These are phyloP conservation scores for Barbatosphaeria neglecta DNA, from an alignment of 495 filamentous ascomycete species.

Conservation along the genomic window DNA sequence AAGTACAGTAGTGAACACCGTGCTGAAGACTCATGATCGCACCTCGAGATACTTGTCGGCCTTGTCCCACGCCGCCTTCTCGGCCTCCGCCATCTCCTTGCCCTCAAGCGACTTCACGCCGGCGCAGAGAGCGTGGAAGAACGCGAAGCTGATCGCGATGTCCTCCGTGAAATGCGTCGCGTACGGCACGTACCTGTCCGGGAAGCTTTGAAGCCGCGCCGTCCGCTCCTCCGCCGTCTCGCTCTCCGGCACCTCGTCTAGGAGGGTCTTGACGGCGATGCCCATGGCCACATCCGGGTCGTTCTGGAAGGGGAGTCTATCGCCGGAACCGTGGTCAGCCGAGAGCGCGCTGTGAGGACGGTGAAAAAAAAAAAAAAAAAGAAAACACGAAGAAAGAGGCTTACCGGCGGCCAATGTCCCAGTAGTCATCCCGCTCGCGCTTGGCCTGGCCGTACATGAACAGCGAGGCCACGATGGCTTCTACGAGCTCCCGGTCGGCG, in stretches of 20 bases:
- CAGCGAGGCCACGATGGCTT: conserved; percentile 66
- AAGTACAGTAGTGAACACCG: too few species aligned
- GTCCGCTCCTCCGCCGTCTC: conserved; percentile 51
- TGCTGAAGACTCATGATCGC: too few species aligned
- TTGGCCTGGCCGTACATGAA: conserved; percentile 67
- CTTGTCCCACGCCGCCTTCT: conserved; percentile 51
- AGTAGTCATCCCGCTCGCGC: conserved; percentile 57
- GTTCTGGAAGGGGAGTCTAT: conserved; percentile 71
- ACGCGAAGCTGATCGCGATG: conserved; percentile 63
- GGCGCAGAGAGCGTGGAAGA: conserved; percentile 71
- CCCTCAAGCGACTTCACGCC: conserved; percentile 51
- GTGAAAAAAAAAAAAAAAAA: conserved; percentile 1
- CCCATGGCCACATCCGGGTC: conserved; percentile 77
- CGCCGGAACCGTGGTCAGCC: conserved; percentile 23
- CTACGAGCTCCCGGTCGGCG: conserved; percentile 67
- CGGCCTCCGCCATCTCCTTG: conserved; percentile 45
- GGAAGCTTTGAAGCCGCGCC: conserved; percentile 43
- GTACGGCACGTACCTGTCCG: conserved; percentile 59
- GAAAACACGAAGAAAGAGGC: conserved; percentile 23
- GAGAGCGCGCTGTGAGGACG: background rate
- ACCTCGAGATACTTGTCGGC: conserved; percentile 50
- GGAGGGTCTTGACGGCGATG: conserved; percentile 83
- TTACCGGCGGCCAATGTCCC: conserved; percentile 60
- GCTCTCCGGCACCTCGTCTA: conserved; percentile 64
- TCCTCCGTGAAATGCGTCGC: conserved; percentile 65